Evolutionary conservation across 2,329 filamentous ascomycete genomes (phyloP).

Genomic region (Coniella vitis): DNA sequence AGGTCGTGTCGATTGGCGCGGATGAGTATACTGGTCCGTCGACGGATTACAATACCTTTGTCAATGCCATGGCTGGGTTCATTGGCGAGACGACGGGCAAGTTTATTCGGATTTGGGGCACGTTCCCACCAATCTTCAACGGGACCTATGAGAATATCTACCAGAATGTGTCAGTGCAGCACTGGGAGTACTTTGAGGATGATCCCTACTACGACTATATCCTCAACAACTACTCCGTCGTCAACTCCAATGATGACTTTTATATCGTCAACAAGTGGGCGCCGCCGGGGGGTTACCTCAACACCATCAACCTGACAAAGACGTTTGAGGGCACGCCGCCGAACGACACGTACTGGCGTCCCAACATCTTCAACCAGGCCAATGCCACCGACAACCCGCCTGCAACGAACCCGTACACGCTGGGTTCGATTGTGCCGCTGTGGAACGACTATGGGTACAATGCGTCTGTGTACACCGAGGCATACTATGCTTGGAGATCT

Average conservation of each 20-base stretch:
- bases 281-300: slow-evolving; percentile 33
- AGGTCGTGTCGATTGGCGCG: slow-evolving; percentile 48
- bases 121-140: slow-evolving; percentile 36
- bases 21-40: slow-evolving; percentile 45
- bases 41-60: slow-evolving; percentile 44
- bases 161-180: slow-evolving; percentile 43
- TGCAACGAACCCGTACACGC: slow-evolving; percentile 30
- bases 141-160: slow-evolving; percentile 29
- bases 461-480: slow-evolving; percentile 42
- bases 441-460: slow-evolving; percentile 52
- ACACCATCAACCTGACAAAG: slow-evolving; percentile 36
- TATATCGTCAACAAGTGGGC: slow-evolving; percentile 45
- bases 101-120: slow-evolving; percentile 48
- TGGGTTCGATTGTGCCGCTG: slow-evolving; percentile 41
- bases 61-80: slow-evolving; percentile 43
- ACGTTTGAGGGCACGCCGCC: slow-evolving; percentile 38
- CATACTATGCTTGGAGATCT: slow-evolving; percentile 44
- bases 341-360: slow-evolving; percentile 36
- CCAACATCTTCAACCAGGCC: slow-evolving; percentile 42
- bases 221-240: slow-evolving; percentile 38
- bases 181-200: slow-evolving; percentile 49
- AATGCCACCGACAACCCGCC: slow-evolving; percentile 42
- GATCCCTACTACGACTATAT: slow-evolving; percentile 38
- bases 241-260: slow-evolving; percentile 48
- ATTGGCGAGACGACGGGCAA: slow-evolving; percentile 35